Evolutionary conservation across 1,139 yeast species (phyloP).

Genomic region (Geotrichum reessii): DNA sequence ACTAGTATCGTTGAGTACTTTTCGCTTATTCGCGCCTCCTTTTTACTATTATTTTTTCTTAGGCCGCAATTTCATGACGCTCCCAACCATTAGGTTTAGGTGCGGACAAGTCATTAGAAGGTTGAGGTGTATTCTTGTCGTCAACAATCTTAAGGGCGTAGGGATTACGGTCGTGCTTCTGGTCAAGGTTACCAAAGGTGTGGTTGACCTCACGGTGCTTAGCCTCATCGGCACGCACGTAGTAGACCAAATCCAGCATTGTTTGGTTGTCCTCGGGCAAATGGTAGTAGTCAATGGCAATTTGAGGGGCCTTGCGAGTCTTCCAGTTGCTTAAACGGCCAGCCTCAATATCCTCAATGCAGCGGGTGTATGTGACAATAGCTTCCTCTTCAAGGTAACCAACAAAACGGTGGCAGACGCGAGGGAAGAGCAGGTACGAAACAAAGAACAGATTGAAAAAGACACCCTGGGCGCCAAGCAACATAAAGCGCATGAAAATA

Average conservation of each 20-base stretch:
- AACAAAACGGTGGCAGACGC: constrained; percentile 67
- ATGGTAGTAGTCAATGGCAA: constrained; percentile 62
- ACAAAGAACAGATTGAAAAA: constrained; percentile 63
- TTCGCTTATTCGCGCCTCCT: too few relatives aligned
- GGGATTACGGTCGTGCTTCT: constrained; percentile 56
- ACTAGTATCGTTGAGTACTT: too few relatives aligned
- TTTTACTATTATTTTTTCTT: not conserved
- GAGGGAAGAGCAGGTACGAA: constrained; percentile 54
- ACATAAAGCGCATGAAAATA: constrained; percentile 49
- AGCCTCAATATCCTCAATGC: constrained; percentile 49
- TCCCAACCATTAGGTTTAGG: constrained; percentile 57
- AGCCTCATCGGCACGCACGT: constrained; percentile 62
- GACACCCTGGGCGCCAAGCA: constrained; percentile 65
- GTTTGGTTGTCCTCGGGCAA: constrained; percentile 45
- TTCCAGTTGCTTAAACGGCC: constrained; percentile 51
- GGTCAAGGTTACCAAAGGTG: constrained; percentile 61
- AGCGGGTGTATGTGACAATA: constrained; percentile 61
- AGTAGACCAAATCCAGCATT: constrained; percentile 54
- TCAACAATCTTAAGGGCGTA: constrained; percentile 48
- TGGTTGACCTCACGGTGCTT: constrained; percentile 75
- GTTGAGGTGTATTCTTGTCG: constrained; percentile 45
- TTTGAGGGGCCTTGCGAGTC: constrained; percentile 36
- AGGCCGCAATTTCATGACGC: constrained; percentile 45
- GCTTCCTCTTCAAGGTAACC: constrained; percentile 81
- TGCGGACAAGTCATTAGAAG: constrained; percentile 44